Base-by-base conservation (phyloP, 257 asterid species). In the Rehmannia glutinosa region DNA sequence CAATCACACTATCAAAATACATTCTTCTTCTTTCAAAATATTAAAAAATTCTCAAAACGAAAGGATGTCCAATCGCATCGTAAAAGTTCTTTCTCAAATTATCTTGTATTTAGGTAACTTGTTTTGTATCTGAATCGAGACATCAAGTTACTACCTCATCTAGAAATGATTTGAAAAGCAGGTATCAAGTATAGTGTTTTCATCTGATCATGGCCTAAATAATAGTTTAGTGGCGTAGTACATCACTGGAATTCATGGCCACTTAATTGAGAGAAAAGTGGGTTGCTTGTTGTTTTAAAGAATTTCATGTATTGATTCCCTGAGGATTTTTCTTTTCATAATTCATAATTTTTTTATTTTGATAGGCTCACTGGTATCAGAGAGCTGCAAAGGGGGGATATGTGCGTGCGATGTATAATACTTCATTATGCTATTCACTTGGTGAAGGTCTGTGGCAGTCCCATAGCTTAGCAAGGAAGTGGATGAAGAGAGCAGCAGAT, bases 401-500 rank as follows among this genome's bases (percentile, higher is more conserved):
- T 71, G 85, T 67, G 1, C 96, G 92, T 64, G 96, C 97, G n/a
- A 91, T 91, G 97, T 88, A 91, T 68, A 88, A 91, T 72, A 73
- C 84, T 3, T 75, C 95, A 50, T 64, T 88, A 38, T 84, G 95
- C 80, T 86, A 88, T 62, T 80, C 87, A 8, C 55, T 76, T 25
- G 95, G 97, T 3, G 86, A 88, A 76, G 97, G 97, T 21, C 49
- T 91, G 16, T 49, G 2, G 15, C 81, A 75, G 70, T 84, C 88
- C 30, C 76, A 71, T 66, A 70, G 56, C 55, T 41, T 78, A 57
- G 91, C 91, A 42, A 83, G 85, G 60, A 86, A 86, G 75, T 91
- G 97, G 97, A 84, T 91, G 96, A 78, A 80, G 77, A 80, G 67
- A 66, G 96, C 97, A 4, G 96, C 97, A 24, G 96, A 88, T 53